Base-by-base conservation (phyloP, 257 asterid species). In the Fraxinus anomala region DNA sequence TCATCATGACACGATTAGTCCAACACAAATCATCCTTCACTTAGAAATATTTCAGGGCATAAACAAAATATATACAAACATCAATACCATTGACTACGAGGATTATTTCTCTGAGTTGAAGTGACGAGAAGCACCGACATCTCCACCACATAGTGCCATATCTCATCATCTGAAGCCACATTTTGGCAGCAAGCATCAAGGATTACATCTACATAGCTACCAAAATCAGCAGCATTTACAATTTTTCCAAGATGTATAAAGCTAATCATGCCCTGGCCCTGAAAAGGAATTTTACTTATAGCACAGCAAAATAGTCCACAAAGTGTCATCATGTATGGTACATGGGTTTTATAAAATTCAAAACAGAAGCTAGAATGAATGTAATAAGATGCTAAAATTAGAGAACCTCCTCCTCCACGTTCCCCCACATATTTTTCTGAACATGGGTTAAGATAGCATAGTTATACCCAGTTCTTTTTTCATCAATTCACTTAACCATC, bases 131-230 rank as follows among this genome's bases (percentile, higher is more conserved):
- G 94, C 77, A 93, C 93, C 1, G 98, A 90, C 97, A 93, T 92
- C 89, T 95, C 96, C 83, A 95, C 94, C 73, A 81, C 90, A 68
- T 74, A 78, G 34, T 84, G 80, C 99, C 99, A 93, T 90, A 89
- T 82, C 79, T 91, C 94, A 73, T 95, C 98, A 79, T 89, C 92
- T 13, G 88, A 87, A 84, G 94, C 98, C 74, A 95, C 79, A 83
- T 90, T 95, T 86, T 92, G 96, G 85, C 93, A 87, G 86, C 97
- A 93, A 65, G 98, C 96, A 85, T 93, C 99, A 65, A 95, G 99
- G 75, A 95, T 76, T 21, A 83, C 99, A 81, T 93, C 97, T 51
- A 90, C 91, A 86, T 84, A 92, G 82, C 88, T 91, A 80, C 97
- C 88, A 82, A 95, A 84, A 77, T 95, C 96, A 69, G 91, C 83